A percentile compares a stretch with the other conserved stretches of the same genome.
Evolutionary conservation across 495 filamentous ascomycete species (phyloP).

Genomic region (Stereocaulon alpinum): DNA sequence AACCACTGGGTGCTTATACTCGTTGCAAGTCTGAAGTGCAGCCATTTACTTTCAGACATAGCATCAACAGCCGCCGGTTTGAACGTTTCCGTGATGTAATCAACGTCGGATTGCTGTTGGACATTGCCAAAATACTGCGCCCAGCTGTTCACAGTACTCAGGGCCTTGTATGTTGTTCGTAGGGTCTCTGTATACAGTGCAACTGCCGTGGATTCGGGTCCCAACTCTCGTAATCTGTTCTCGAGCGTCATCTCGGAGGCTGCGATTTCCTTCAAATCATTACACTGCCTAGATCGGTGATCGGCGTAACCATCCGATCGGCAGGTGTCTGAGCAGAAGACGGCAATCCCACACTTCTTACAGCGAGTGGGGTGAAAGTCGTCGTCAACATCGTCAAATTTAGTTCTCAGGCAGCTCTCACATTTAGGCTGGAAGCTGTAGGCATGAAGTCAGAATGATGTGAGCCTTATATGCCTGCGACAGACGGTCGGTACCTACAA

Average conservation of each 20-base stretch:
- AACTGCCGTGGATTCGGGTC: neutral
- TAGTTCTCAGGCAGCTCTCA: neutral
- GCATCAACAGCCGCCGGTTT: no score
- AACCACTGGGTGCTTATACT: no score
- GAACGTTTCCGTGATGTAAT: no score
- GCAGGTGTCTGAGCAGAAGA: neutral
- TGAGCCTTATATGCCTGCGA: no score
- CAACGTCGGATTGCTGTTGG: no score
- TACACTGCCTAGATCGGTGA: neutral
- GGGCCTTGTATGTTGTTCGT: no score
- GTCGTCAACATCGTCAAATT: neutral
- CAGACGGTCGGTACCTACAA: no score
- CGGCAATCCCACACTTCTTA: neutral
- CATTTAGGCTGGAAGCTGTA: neutral
- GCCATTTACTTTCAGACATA: no score
- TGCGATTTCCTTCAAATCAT: neutral
- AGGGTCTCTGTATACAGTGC: no score
- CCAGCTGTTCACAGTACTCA: no score
- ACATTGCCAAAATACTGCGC: no score
- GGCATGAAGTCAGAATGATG: neutral
- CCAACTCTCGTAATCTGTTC: neutral
- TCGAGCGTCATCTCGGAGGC: neutral
- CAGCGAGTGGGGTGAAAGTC: neutral
- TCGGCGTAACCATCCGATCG: neutral
- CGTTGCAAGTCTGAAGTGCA: no score